Conservation (phyloP, 2,329 filamentous ascomycete genomes). For the Colletotrichum nymphaeae region DNA sequence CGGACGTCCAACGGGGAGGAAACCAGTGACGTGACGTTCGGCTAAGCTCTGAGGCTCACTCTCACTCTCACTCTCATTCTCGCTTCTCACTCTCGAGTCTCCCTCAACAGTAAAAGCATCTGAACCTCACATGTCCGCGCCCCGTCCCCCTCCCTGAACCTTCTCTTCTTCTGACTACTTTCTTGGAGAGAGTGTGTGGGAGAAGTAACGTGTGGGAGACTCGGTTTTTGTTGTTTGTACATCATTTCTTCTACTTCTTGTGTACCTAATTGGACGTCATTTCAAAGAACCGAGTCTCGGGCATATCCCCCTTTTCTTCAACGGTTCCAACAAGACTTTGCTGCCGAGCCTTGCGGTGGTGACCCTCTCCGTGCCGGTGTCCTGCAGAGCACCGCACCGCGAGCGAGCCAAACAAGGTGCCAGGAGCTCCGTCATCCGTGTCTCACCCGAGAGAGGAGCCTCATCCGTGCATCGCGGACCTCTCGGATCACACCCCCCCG, state of each 20-base stretch:
- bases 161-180: background rate
- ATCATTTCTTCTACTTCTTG: background rate
- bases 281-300: background rate
- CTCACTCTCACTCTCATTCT: background rate
- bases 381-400: background rate
- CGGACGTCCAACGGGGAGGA: background rate
- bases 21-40: background rate
- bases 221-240: too few species aligned
- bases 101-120: background rate
- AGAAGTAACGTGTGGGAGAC: background rate
- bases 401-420: background rate
- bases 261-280: background rate
- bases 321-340: background rate
- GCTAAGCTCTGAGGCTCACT: background rate
- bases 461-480: conserved; percentile 18
- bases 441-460: conserved; percentile 14
- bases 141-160: background rate
- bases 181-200: background rate
- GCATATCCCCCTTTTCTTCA: background rate
- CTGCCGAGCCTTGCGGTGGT: background rate
- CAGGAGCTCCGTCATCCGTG: conserved; percentile 9
- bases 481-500: conserved; percentile 3
- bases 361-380: conserved; percentile 18
- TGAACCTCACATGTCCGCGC: background rate
- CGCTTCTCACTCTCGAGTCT: background rate